Evolutionary conservation across 2,329 filamentous ascomycete genomes (phyloP), one percentile per base, ranked within the genome.

Genomic region (Pseudopithomyces maydicus): DNA sequence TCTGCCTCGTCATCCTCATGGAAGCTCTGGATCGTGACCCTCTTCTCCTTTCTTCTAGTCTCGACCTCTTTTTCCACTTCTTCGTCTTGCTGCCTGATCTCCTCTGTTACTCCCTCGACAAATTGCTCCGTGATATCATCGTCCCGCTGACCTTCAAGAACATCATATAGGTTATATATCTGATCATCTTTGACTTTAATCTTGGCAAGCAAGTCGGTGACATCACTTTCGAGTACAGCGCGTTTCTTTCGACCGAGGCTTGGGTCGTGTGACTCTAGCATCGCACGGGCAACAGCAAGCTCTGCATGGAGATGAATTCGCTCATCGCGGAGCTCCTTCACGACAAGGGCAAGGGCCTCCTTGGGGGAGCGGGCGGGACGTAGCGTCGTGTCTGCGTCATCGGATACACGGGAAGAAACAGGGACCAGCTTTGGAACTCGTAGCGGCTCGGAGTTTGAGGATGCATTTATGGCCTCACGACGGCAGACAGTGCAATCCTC

Each of bases 101-200:
- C 77, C 59, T 74, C 68, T 14, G 79, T 72, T 7, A 79, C 74
- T 20, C 80, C 76, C 49, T 80, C 79, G 15, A 79, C 67, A 43
- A 77, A 72, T 26, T 76, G 65, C 52, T 77, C 76, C 0, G 65
- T 74, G 46, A 76, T 63, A 1, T 86, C 86, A 2, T 82, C 82
- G 33, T 81, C 81, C 77, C 90, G 91, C 72, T 93, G 90, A 6
- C 89, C 90, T 74, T 94, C 91, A 0, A 95, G 81, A 1, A 95
- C 91, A 72, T 96, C 92, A 66, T 93, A 91, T 14, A 96, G 80
- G 41, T 86, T 84, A 76, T 96, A 96, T 41, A 96, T 88, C 74
- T 93, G 90, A 59, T 90, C 88, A 23, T 87, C 86, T 76, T 93
- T 92, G 68, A 84, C 82, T 67, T 92, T 89, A 22, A 92, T 84